Base-by-base conservation (phyloP, 768 basidiomycete genomes). In the Boletus patriciae region DNA sequence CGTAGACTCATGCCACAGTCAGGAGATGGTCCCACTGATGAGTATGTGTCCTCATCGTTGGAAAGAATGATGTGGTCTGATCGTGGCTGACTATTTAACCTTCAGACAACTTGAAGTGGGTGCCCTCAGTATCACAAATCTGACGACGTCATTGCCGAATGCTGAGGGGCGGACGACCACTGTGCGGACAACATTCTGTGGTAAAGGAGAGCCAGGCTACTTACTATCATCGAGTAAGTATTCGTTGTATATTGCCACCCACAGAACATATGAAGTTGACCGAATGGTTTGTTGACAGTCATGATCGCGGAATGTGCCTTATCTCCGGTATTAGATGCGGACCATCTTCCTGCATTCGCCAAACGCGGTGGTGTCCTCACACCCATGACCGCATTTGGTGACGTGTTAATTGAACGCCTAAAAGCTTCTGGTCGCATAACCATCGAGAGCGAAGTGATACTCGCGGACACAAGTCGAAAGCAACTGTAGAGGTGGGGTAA, bases 281-380 rank as follows among this genome's bases (percentile, higher is more conserved):
- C 29, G n/a, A 31, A 41, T 46, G 21, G 4, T 54, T 48, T 55
- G 23, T n/a, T 43, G 50, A 25, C 58, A 88, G 90, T 84, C 42
- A 82, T 94, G 79, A 78, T 92, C n/a, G 75, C 82, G 1, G 92
- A 95, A 74, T 83, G 82, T 16, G 95, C 91, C 0, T 78, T 98
- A 15, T 80, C 81, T 18, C 74, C 95, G 48, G 75, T 87, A 18
- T 74, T 90, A 3, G 78, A 83, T 13, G 65, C 77, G 29, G 74
- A 80, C 18, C 77, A 74, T 16, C 80, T 94, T 2, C 82, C 92
- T 0, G 61, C 76, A 1, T 68, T 86, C 8, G 86, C 81, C 4
- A 76, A 74, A 47, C 70, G 77, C 45, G 94, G 94, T 13, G 94
- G 95, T 1, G 73, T 94, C 3, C 75, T 97, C 47, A 98, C 95